Evolutionary conservation across 257 asterid species (phyloP).

Genomic region (Solanum neorickii): DNA sequence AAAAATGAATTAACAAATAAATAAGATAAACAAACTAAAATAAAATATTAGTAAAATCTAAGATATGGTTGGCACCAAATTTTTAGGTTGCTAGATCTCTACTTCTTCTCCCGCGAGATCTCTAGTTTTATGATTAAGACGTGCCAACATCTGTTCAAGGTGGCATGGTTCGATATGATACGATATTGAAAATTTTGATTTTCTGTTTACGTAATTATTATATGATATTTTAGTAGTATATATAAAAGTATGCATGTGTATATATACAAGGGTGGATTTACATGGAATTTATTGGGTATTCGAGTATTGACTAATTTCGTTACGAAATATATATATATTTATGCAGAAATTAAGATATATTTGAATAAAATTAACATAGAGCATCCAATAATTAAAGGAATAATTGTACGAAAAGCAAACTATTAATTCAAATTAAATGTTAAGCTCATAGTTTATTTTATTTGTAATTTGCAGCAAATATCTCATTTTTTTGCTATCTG

Average conservation of each 20-base stretch:
- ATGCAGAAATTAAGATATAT: no score
- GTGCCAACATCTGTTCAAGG: not conserved
- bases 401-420: no score
- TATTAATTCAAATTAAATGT: no score
- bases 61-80: not conserved
- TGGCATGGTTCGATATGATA: not conserved
- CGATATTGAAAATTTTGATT: rapidly evolving
- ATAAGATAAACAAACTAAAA: not conserved
- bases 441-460: no score
- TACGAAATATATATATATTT: no score
- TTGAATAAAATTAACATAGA: no score
- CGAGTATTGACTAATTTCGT: no score
- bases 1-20: no score
- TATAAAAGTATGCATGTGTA: no score
- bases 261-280: no score
- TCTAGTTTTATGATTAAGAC: not conserved
- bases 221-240: not conserved
- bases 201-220: not conserved
- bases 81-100: not conserved
- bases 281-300: rapidly evolving
- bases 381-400: rapidly evolving
- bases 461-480: no score
- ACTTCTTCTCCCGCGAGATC: not conserved
- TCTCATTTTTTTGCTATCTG: no score
- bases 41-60: not conserved